Base-by-base conservation (phyloP, 257 asterid species). In the Anisodus tanguticus region DNA sequence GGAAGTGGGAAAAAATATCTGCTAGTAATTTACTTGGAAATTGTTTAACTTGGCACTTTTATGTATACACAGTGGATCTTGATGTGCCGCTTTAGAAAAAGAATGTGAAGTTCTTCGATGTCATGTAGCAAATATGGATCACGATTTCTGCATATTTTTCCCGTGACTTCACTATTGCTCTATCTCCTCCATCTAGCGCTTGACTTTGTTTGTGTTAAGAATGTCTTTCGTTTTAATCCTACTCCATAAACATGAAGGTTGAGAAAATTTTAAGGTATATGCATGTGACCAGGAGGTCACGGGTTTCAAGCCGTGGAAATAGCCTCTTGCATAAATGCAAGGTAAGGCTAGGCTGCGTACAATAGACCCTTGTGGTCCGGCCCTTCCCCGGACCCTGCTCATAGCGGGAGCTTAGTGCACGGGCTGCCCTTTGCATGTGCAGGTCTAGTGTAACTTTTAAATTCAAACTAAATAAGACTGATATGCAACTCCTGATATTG, bases 181-280 rank as follows among this genome's bases (percentile, higher is more conserved):
- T 76, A 76, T 53, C 63, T 53, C 81, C 81, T 51, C 15, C 45
- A 26, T 76, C 13, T 22, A 53, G 47, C 51, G 47, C 63, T 76
- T 13, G 26, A 76, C 45, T 76, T 45, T 47, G 80, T 11, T 47
- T 51, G 22, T 76, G 45, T 51, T 49, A 22, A 12, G 45, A 55
- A 76, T 76, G 4, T 12, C 81, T 51, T 53, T 8, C 26, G 31
- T 53, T 6, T 76, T 53, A 22, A 31, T 76, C 22, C 45, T 13
- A 76, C 8, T 76, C 64, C 63, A 26, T 76, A 76, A 7, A 76
- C 13, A 22, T 51, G 81, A 76, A 76, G 12, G 81, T 72, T 53
- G 31, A 4, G 7, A 19, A 47, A 31, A 17, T 39, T 41, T 1
- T 19, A 11, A 72, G 58, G 19, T n/a, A 47, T 41, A 41, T 47